Evolutionary conservation across 2,329 filamentous ascomycete genomes (phyloP).

Genomic region (Neonectria ditissima): DNA sequence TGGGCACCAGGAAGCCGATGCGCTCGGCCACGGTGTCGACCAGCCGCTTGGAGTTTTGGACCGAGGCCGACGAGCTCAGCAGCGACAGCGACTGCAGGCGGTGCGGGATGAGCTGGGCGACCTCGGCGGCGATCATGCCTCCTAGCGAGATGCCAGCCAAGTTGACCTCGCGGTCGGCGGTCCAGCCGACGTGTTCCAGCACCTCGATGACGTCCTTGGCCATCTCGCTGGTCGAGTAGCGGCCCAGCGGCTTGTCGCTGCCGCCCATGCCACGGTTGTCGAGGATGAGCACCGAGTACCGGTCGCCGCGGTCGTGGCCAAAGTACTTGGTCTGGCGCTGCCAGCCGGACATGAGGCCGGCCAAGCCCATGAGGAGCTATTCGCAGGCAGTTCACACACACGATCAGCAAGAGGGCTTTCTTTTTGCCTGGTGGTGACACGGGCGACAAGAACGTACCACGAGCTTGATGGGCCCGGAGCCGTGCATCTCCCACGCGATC

Average conservation of each 20-base stretch:
- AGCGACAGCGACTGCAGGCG: constrained; percentile 69
- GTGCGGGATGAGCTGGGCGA: constrained; percentile 67
- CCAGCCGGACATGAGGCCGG: constrained; percentile 75
- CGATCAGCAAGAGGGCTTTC: background rate
- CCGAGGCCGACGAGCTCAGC: constrained; percentile 69
- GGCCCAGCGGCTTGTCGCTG: constrained; percentile 79
- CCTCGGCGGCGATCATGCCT: constrained; percentile 91
- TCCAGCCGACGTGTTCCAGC: constrained; percentile 77
- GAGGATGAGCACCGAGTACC: constrained; percentile 80
- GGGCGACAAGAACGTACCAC: constrained; percentile 69
- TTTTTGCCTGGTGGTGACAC: background rate
- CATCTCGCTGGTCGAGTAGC: constrained; percentile 89
- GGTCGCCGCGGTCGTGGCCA: constrained; percentile 74
- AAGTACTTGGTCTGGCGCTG: constrained; percentile 87
- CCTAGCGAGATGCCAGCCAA: constrained; percentile 85
- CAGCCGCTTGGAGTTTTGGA: constrained; percentile 72
- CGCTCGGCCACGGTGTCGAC: constrained; percentile 72
- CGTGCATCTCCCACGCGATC: constrained; percentile 85
- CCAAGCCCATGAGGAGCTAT: constrained; percentile 86
- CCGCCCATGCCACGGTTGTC: constrained; percentile 89
- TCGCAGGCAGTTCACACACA: constrained; percentile 15
- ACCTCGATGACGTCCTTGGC: constrained; percentile 81
- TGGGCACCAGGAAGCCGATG: constrained; percentile 73
- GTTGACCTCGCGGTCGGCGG: constrained; percentile 64
- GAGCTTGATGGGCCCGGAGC: constrained; percentile 76